phyloP scores from a whole-genome alignment of 2,329 filamentous ascomycete species.

The Xenoacremonium recifei region DNA sequence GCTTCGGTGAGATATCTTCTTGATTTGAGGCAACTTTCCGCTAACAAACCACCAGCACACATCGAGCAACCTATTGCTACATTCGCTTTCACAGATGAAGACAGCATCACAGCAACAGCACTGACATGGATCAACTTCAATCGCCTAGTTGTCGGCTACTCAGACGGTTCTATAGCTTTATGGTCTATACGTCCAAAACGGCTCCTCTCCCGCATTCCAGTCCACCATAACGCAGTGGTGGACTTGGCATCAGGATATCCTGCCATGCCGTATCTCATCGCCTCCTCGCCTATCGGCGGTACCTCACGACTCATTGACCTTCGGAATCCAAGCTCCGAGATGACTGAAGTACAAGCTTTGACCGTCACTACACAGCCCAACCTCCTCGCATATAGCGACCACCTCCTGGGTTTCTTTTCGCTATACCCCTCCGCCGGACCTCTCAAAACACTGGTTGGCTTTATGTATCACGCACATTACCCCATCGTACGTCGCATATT shows the following conservation, averaged over 20 bases:
- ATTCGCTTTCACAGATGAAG: slow-evolving; percentile 45
- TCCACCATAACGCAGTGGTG: slow-evolving; percentile 54
- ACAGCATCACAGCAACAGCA: slow-evolving; percentile 47
- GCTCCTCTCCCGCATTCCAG: slow-evolving; percentile 49
- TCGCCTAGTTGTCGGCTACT: slow-evolving; percentile 53
- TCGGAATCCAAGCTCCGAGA: slow-evolving; percentile 49
- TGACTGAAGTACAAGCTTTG: slow-evolving; percentile 51
- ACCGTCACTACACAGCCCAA: slow-evolving; percentile 52
- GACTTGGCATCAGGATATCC: slow-evolving; percentile 57
- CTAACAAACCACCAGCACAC: slow-evolving; percentile 39
- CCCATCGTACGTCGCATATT: slow-evolving; percentile 52
- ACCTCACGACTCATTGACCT: slow-evolving; percentile 53
- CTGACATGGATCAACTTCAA: slow-evolving; percentile 57
- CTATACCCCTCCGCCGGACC: slow-evolving; percentile 53
- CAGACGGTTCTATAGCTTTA: slow-evolving; percentile 54
- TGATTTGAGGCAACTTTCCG: slow-evolving; percentile 3
- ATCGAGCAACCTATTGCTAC: slow-evolving; percentile 43
- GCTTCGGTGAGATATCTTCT: slow-evolving; percentile 38
- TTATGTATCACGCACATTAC: slow-evolving; percentile 52
- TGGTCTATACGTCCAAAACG: slow-evolving; percentile 54
- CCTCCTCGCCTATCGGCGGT: slow-evolving; percentile 54
- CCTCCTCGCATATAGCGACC: slow-evolving; percentile 53
- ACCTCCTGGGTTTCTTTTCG: slow-evolving; percentile 54
- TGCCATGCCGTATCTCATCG: slow-evolving; percentile 54
- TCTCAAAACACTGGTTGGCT: slow-evolving; percentile 51